A percentile compares a stretch with the other conserved stretches of the same genome.
Evolutionary conservation across 805 yeast genomes (phyloP).

Genomic region (Pichia cephalocereana): DNA sequence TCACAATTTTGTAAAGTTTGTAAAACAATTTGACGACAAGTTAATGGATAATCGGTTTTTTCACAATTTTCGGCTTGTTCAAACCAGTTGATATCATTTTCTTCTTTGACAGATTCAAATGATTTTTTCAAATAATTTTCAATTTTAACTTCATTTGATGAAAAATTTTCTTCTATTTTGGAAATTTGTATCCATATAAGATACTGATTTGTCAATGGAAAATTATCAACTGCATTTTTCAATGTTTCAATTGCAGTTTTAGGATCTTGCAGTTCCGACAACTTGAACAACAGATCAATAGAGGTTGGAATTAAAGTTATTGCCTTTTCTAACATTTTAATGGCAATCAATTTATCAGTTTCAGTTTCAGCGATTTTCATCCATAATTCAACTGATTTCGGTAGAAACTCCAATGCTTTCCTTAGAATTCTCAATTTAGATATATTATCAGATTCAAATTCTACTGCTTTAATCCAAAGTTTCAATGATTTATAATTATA

Average conservation of each 20-base stretch:
- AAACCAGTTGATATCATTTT: constrained; percentile 43
- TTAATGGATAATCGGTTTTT: constrained; percentile 31
- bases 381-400: constrained; percentile 61
- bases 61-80: constrained; percentile 47
- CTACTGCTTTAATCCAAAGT: constrained; percentile 68
- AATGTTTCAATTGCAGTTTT: constrained; percentile 45
- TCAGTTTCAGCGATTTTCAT: constrained; percentile 52
- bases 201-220: constrained; percentile 31
- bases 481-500: constrained; percentile 45
- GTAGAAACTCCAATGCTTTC: constrained; percentile 62
- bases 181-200: constrained; percentile 65
- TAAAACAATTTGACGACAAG: constrained; percentile 47
- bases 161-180: constrained; percentile 51
- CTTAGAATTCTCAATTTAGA: constrained; percentile 52
- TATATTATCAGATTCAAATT: constrained; percentile 48
- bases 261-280: constrained; percentile 37
- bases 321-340: constrained; percentile 53
- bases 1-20: constrained; percentile 11
- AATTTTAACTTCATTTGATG: constrained; percentile 36
- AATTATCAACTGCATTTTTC: constrained; percentile 48
- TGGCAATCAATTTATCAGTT: constrained; percentile 36
- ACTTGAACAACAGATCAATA: constrained; percentile 55
- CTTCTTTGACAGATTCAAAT: constrained; percentile 19
- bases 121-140: constrained; percentile 42
- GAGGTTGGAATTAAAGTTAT: constrained; percentile 58